A percentile compares a stretch with the other conserved stretches of the same genome.
These are phyloP conservation scores for Saposhnikovia divaricata DNA, from an alignment of 129 eudicot genomes.

Conservation along the genomic window DNA sequence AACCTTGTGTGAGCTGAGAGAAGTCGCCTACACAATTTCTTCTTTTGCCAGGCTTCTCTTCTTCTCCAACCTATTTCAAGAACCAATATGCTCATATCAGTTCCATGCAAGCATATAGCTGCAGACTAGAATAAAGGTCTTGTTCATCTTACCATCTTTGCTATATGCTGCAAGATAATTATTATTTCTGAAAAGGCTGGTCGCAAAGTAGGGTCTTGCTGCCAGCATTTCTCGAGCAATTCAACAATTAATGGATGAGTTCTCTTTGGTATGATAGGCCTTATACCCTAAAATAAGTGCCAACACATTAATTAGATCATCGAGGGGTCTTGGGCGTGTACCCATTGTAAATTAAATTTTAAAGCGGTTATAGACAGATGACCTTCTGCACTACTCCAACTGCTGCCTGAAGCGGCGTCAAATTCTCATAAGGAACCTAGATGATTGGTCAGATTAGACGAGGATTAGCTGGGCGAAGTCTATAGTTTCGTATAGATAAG, in stretches of 20 bases:
- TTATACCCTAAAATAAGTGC: constrained; percentile 32
- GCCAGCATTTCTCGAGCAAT: constrained; percentile 52
- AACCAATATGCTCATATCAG: background rate
- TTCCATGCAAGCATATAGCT: background rate
- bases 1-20: constrained; percentile 12
- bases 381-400: constrained; percentile 61
- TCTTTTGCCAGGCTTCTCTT: constrained; percentile 40
- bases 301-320: constrained; percentile 4
- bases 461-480: background rate
- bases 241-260: constrained; percentile 38
- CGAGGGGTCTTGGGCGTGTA: background rate
- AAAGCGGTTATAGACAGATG: constrained; percentile 5
- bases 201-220: constrained; percentile 42
- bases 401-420: constrained; percentile 61
- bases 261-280: constrained; percentile 40
- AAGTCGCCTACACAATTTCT: constrained; percentile 36
- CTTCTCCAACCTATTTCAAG: constrained; percentile 38
- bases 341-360: background rate
- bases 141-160: constrained; percentile 33
- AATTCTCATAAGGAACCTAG: constrained; percentile 51
- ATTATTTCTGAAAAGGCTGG: constrained; percentile 58
- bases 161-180: constrained; percentile 32
- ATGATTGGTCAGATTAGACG: constrained; percentile 11
- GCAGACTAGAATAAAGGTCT: background rate
- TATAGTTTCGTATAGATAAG: background rate